Evolutionary conservation across 805 yeast species (phyloP).

Genomic region (Metschnikowia reukaufii): DNA sequence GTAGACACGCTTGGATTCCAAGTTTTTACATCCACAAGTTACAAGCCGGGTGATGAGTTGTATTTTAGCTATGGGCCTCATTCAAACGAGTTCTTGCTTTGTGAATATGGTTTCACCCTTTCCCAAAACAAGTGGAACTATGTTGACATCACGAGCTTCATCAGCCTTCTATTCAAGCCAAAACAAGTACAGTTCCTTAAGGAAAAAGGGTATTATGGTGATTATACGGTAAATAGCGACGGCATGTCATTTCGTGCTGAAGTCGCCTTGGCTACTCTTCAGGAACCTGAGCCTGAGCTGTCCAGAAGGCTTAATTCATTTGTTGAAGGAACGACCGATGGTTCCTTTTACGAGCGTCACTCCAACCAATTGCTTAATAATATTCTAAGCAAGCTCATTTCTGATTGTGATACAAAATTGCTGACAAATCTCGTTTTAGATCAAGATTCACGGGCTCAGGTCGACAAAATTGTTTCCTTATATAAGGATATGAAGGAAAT

Average conservation of each 20-base stretch:
- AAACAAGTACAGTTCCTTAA: conserved; percentile 48
- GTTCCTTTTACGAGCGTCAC: conserved; percentile 35
- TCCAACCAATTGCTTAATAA: conserved; percentile 30
- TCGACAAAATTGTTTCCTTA: conserved; percentile 24
- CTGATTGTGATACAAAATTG: conserved; percentile 23
- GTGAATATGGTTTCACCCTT: conserved; percentile 84
- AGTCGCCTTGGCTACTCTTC: conserved; percentile 66
- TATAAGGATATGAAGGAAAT: conserved; percentile 28
- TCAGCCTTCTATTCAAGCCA: conserved; percentile 36
- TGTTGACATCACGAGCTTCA: conserved; percentile 56
- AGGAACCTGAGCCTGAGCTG: conserved; percentile 31
- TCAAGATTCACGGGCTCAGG: conserved; percentile 1
- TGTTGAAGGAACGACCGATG: conserved; percentile 50
- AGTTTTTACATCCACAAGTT: conserved; percentile 37
- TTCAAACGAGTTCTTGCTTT: conserved; percentile 73
- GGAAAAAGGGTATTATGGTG: conserved; percentile 61
- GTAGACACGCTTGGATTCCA: conserved; percentile 51
- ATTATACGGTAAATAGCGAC: conserved; percentile 59
- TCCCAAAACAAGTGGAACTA: conserved; percentile 63
- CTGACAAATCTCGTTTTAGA: conserved; percentile 20
- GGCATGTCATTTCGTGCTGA: conserved; percentile 70
- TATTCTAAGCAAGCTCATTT: conserved; percentile 32
- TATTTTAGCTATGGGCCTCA: conserved; percentile 86
- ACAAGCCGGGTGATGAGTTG: conserved; percentile 53
- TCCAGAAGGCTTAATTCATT: conserved; percentile 38